phyloP scores from a whole-genome alignment of 345 rosid species.

The Eucalyptus sp. region DNA sequence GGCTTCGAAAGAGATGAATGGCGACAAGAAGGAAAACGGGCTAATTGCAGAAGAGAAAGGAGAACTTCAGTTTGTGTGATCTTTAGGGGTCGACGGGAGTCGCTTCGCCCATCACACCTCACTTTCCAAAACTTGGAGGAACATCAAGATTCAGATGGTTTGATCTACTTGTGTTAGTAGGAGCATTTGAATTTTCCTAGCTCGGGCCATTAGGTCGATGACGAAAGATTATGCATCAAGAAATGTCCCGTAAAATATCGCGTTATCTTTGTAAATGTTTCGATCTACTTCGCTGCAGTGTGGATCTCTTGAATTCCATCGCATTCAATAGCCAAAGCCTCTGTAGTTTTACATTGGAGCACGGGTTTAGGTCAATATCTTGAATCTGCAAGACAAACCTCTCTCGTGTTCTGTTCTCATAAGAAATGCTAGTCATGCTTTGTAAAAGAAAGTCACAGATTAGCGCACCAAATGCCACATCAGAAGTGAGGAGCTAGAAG shows the following conservation, averaged over 20 bases:
- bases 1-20: background rate
- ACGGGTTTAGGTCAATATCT: background rate
- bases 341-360: background rate
- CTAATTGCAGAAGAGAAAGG: background rate
- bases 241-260: background rate
- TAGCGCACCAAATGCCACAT: background rate
- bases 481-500: background rate
- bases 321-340: background rate
- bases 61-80: background rate
- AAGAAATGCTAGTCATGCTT: background rate
- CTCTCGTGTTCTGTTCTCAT: background rate
- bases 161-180: background rate
- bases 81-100: background rate
- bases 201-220: background rate
- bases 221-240: background rate
- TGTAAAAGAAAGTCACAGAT: background rate
- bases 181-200: background rate
- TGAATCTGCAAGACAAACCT: background rate
- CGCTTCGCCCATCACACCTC: background rate
- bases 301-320: background rate
- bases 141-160: background rate
- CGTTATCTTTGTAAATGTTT: background rate
- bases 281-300: background rate
- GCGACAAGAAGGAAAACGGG: background rate
- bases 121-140: background rate